Evolutionary conservation across 805 yeast species (phyloP).

Genomic region (Pachysolen tannophilus): DNA sequence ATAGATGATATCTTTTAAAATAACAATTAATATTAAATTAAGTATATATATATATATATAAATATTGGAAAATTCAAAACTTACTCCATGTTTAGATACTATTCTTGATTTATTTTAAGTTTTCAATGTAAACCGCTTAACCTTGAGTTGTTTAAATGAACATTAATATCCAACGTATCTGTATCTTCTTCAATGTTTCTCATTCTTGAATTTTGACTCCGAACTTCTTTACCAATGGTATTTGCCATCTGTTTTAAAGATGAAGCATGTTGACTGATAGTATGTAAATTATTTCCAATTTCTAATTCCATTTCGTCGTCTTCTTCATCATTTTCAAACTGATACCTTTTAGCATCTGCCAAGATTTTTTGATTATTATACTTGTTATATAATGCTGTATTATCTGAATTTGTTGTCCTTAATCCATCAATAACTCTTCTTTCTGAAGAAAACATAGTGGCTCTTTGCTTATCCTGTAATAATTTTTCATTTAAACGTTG

Average conservation of each 20-base stretch:
- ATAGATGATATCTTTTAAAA: neutral
- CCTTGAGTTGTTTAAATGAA: constrained; percentile 68
- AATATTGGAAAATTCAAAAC: constrained; percentile 1
- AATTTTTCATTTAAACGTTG: constrained; percentile 21
- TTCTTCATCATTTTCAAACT: constrained; percentile 84
- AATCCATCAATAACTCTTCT: constrained; percentile 61
- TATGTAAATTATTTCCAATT: constrained; percentile 75
- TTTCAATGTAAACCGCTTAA: constrained; percentile 48
- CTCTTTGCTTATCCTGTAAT: constrained; percentile 51
- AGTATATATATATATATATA: neutral
- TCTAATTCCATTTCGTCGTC: constrained; percentile 91
- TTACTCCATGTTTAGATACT: constrained; percentile 5
- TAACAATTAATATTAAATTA: neutral
- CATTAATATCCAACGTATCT: constrained; percentile 74
- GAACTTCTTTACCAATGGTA: constrained; percentile 69
- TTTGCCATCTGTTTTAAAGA: constrained; percentile 68
- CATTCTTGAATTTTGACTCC: constrained; percentile 68
- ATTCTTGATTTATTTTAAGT: no score
- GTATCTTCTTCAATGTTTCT: constrained; percentile 76
- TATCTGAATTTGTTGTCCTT: constrained; percentile 30
- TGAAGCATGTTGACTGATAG: constrained; percentile 58
- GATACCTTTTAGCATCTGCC: constrained; percentile 58
- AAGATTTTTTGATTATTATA: constrained; percentile 45
- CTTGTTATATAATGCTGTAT: constrained; percentile 28
- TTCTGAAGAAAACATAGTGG: constrained; percentile 54